Conservation (phyloP, 345 rosid genomes). For the Pseudoturritis turrita region DNA sequence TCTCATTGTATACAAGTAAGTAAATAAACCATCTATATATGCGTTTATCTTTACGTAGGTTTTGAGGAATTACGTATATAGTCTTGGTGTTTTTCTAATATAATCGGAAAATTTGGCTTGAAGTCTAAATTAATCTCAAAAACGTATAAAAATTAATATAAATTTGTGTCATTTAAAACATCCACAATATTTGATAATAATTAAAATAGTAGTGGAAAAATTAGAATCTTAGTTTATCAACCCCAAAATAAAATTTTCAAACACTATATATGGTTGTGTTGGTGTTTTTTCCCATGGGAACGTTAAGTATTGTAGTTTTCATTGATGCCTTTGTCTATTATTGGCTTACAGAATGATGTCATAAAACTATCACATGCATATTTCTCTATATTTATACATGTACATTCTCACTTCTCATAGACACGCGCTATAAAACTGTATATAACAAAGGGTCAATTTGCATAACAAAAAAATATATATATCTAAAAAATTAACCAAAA, state of each 20-base stretch:
- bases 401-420: not conserved
- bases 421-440: not conserved
- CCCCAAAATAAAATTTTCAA: too few species aligned
- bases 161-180: too few species aligned
- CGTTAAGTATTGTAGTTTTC: slow-evolving; percentile 20
- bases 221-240: too few species aligned
- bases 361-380: slow-evolving; percentile 2
- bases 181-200: too few species aligned
- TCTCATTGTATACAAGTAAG: not conserved
- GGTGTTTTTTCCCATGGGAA: not conserved
- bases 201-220: too few species aligned
- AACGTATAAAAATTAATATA: too few species aligned
- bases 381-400: not conserved
- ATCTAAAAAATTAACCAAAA: too few species aligned
- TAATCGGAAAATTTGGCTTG: too few species aligned
- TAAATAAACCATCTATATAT: not conserved
- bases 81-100: not conserved
- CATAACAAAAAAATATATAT: too few species aligned
- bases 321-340: not conserved
- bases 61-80: not conserved
- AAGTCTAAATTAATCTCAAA: too few species aligned
- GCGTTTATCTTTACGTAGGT: not conserved
- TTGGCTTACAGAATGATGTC: not conserved
- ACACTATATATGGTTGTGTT: too few species aligned
- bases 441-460: too few species aligned